Base-by-base conservation (phyloP, 352 stramenopile genomes). In the Phytophthora hibernalis region DNA sequence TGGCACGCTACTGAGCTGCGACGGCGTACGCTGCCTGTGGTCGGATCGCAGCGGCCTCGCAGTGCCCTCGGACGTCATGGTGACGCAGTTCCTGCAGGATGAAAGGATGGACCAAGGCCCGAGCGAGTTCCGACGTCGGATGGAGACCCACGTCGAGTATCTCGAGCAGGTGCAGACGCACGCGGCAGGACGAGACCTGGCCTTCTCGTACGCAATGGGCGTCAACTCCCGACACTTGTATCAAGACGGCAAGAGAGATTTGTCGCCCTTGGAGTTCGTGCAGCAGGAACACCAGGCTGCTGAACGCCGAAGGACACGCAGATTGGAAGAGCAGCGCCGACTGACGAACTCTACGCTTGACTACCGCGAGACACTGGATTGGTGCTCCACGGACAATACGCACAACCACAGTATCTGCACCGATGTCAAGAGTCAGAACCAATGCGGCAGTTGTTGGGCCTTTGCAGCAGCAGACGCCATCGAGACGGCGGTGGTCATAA, bases 401-500 rank as follows among this genome's bases (percentile, higher is more conserved):
- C 56, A 72, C 43, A 76, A 82, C 38, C 67, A 72, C 33, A 93
- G 82, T 58, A 81, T 93, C 50, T 95, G 87, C 43, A 89, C 83
- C 2, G 65, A 67, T 11, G 69, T 95, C 47, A 93, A 93, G 77
- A 93, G 81, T 61, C 85, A 95, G 56, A 85, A 92, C 56, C 79
- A 84, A 53, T 95, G 87, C 54, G 87, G 87, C 13, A 92, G 82
- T 53, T 95, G 87, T 58, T 95, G 87, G 85, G 83, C 87, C 18
- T 95, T 93, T 64, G 87, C 87, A 0, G 87, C 87, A 0, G 82
- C 85, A 28, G 87, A 95, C 66, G 70, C 70, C 5, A 95, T 95
- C 54, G 87, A 95, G 67, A 89, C 81, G 10, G 85, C 83, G 3
- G 87, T 93, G 9, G 79, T 72, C 4, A 65, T 92, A 3, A 76